A percentile compares a stretch with the other conserved stretches of the same genome.
Conservation (phyloP, 139 green algal genomes). For the Astrephomene gubernaculifera region DNA sequence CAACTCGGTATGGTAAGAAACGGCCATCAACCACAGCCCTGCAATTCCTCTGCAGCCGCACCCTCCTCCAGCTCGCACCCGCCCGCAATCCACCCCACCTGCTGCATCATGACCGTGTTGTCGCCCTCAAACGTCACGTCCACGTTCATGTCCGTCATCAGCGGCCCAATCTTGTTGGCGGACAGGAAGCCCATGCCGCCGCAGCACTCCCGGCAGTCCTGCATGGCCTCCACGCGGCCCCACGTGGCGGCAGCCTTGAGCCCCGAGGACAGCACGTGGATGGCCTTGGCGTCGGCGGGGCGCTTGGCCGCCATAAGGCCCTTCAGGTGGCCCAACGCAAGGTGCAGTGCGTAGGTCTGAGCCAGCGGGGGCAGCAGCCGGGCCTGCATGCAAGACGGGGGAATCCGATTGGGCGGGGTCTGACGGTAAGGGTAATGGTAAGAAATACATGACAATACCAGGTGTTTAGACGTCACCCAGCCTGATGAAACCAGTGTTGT, state of each 20-base stretch:
- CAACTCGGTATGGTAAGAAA: no score
- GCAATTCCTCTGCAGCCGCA: no score
- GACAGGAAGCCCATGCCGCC: conserved; percentile 86
- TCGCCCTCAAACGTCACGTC: conserved; percentile 94
- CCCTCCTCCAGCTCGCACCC: background rate
- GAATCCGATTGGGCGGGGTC: background rate
- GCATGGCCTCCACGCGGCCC: conserved; percentile 76
- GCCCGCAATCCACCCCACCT: conserved; percentile 49
- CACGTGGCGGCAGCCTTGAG: conserved; percentile 92
- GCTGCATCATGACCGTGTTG: conserved; percentile 96
- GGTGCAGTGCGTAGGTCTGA: conserved; percentile 84
- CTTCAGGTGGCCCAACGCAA: conserved; percentile 80
- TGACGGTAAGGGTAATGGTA: background rate
- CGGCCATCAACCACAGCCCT: no score
- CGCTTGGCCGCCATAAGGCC: conserved; percentile 43
- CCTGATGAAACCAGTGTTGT: no score
- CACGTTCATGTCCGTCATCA: conserved; percentile 91
- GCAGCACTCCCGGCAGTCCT: conserved; percentile 77
- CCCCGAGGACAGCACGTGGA: conserved; percentile 86
- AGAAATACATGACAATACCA: no score
- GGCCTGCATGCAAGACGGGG: conserved; percentile 31
- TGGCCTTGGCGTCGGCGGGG: conserved; percentile 73
- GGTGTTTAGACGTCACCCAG: no score
- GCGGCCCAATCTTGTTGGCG: conserved; percentile 87
- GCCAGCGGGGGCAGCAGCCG: conserved; percentile 86